Conservation (phyloP, 345 rosid species). For the Aquilaria yunnanensis region DNA sequence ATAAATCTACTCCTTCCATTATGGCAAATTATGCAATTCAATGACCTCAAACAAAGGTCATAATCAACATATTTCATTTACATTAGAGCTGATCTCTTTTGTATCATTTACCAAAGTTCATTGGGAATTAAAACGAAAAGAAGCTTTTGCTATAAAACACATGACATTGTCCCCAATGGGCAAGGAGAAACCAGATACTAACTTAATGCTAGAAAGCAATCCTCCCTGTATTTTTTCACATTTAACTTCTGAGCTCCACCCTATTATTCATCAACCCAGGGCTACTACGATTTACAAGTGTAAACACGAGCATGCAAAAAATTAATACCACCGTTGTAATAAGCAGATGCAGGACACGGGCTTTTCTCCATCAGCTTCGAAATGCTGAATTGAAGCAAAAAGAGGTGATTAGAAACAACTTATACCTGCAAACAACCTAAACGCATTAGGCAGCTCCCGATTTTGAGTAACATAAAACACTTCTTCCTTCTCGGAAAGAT, state of each 20-base stretch:
- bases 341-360: not conserved
- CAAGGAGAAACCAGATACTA: no score
- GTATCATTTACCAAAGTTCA: not conserved
- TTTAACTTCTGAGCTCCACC: no score
- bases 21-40: not conserved
- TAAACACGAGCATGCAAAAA: not conserved
- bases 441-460: slow-evolving; percentile 74
- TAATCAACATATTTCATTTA: not conserved
- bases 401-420: slow-evolving; percentile 7
- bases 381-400: slow-evolving; percentile 2
- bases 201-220: no score
- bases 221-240: no score
- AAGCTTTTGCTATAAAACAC: no score
- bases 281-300: not conserved
- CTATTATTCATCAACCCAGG: no score
- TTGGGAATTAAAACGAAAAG: no score
- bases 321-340: not conserved
- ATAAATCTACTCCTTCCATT: not conserved
- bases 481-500: slow-evolving; percentile 55
- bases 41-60: not conserved
- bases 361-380: not conserved
- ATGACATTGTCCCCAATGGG: no score
- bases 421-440: slow-evolving; percentile 70
- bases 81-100: slow-evolving; percentile 4
- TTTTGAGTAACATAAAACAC: slow-evolving; percentile 82